phyloP scores from a whole-genome alignment of 176 grass and related monocot species.

The Oryza coarctata region DNA sequence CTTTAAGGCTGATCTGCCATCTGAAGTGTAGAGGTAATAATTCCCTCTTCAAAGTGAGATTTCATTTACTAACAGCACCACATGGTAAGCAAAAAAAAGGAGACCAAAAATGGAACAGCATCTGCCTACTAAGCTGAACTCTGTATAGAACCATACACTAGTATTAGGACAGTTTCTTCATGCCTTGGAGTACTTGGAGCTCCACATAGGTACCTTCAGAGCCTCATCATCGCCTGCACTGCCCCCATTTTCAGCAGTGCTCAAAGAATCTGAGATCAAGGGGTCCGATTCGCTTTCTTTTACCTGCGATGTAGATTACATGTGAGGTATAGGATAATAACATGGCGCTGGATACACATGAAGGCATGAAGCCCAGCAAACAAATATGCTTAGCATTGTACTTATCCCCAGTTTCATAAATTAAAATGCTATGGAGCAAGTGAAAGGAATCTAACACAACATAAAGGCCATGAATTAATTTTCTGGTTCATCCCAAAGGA shows the following conservation, averaged over 20 bases:
- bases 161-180: slow-evolving; percentile 37
- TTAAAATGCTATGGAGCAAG: not conserved
- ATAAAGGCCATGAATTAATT: not conserved
- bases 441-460: not conserved
- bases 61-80: slow-evolving; percentile 46
- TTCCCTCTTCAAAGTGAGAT: slow-evolving; percentile 48
- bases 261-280: slow-evolving; percentile 66
- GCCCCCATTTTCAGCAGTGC: slow-evolving; percentile 54
- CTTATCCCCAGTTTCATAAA: not conserved
- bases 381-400: not conserved
- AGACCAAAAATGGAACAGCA: slow-evolving; percentile 47
- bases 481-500: not conserved
- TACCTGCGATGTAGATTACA: slow-evolving; percentile 33
- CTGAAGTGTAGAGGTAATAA: slow-evolving; percentile 31
- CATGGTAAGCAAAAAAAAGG: slow-evolving; percentile 34
- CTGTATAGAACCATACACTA: slow-evolving; percentile 38
- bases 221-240: slow-evolving; percentile 47
- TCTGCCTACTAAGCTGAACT: slow-evolving; percentile 43
- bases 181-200: slow-evolving; percentile 58
- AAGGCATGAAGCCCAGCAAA: not conserved
- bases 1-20: slow-evolving; percentile 43
- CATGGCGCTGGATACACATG: not conserved
- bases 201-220: slow-evolving; percentile 77
- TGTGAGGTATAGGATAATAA: not conserved
- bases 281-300: slow-evolving; percentile 76